Evolutionary conservation across 495 filamentous ascomycete genomes (phyloP), one percentile per base, ranked within the genome.

Genomic region (Penicillium roqueforti): DNA sequence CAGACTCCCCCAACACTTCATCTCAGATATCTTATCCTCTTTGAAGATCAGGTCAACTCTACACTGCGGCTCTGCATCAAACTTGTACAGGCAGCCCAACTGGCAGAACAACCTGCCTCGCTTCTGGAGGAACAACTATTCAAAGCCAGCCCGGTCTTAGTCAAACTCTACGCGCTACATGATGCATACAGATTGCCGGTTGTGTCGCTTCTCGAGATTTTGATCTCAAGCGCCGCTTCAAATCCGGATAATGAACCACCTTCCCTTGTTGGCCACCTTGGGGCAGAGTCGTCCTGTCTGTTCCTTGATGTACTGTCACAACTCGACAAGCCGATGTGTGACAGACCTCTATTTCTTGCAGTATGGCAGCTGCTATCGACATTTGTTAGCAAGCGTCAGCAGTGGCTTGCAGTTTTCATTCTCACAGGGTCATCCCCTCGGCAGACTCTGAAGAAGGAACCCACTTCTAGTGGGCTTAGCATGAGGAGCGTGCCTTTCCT

Each of bases 351-450:
- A 37, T 78, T 85, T 20, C 76, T 82, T 44, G 74, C 77, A 20
- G 86, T 91, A 45, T 97, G 93, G 93, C 82, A 78, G 47, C 82
- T 99, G 51, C 83, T 97, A 29, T 87, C 92, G 25, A 85, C 84
- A n/a, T 83, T 96, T 42, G 80, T 97, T 42, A 87, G 89, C 61
- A 91, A 88, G 62, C 85, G 89, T 49, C 93, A 99, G 58, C 91
- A 95, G 63, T 97, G 95, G 86, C 86, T 99, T 73, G 85, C 92
- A 0, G 89, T 95, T 40, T 92, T 90, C 63, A 79, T 97, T 45
- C 83, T 97, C 23, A 96, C 92, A 4, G 93, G 93, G 22, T 85
- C 84, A 54, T 89, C 88, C 1, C 89, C 93, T 14, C 81, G 84
- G 47, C 82, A 92, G 44, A 81, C 84, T 1, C 66, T 89, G 57